Conservation (phyloP, 1,284 basidiomycete genomes). For the Trametes sp. region DNA sequence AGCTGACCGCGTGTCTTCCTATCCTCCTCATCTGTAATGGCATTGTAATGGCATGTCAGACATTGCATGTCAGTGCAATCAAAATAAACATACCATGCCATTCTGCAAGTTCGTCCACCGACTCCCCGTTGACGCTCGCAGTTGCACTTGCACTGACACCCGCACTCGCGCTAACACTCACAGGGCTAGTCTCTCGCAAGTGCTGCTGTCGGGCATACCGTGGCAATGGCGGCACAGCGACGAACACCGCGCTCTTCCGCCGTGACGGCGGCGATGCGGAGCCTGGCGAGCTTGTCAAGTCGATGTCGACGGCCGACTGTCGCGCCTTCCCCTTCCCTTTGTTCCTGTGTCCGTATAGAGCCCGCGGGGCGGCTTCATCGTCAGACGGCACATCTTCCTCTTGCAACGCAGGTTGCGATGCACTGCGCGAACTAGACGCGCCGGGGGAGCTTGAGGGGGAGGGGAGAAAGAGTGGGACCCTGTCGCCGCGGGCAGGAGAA, state of each 20-base stretch:
- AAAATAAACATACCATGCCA: slow-evolving; percentile 31
- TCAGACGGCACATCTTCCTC: slow-evolving; percentile 13
- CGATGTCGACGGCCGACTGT: slow-evolving; percentile 7
- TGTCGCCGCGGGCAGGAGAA: slow-evolving; percentile 1
- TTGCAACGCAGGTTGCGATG: not conserved
- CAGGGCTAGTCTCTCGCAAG: slow-evolving; percentile 12
- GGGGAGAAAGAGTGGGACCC: slow-evolving; percentile 35
- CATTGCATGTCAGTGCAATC: not conserved
- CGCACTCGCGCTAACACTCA: not conserved
- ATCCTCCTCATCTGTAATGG: slow-evolving; percentile 21
- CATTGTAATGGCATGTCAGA: slow-evolving; percentile 9
- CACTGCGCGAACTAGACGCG: not conserved
- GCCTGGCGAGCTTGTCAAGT: slow-evolving; percentile 7
- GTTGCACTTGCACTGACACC: not conserved
- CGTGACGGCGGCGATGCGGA: not conserved
- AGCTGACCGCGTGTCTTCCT: slow-evolving; percentile 18
- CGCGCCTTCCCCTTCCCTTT: slow-evolving; percentile 22
- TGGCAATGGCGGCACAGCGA: slow-evolving; percentile 34
- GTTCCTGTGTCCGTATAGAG: slow-evolving; percentile 5
- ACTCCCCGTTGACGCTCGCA: slow-evolving; percentile 1
- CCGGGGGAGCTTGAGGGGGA: slow-evolving; percentile 30
- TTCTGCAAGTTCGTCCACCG: slow-evolving; percentile 26
- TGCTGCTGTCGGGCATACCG: slow-evolving; percentile 37
- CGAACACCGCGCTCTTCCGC: slow-evolving; percentile 13
- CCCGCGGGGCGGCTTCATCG: not conserved